phyloP scores from a whole-genome alignment of 108 stramenopile species.

The Epipyxis sp. region DNA sequence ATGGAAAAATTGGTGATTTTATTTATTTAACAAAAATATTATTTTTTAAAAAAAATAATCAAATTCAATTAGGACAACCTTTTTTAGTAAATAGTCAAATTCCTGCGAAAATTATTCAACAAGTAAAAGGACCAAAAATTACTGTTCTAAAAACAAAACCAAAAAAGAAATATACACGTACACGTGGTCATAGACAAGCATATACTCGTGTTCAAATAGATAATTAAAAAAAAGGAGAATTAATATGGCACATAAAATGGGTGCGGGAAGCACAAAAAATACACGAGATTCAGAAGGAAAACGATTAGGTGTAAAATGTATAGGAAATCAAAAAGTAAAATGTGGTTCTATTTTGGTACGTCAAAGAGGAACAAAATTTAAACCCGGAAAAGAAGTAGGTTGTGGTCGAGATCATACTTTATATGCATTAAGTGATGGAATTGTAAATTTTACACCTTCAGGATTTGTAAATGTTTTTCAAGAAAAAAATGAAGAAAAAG shows the following conservation, averaged over 20 bases:
- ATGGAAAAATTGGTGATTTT: conserved; percentile 6
- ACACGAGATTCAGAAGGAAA: background rate
- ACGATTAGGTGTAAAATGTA: conserved; percentile 10
- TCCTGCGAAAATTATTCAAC: conserved; percentile 6
- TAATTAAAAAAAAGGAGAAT: background rate
- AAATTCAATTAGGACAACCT: conserved; percentile 1
- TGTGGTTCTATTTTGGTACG: background rate
- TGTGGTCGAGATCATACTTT: conserved; percentile 9
- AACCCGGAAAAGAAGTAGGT: background rate
- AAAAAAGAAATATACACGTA: conserved; percentile 11
- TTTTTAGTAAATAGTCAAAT: conserved; percentile 11
- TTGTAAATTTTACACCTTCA: background rate
- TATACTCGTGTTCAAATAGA: conserved; percentile 10
- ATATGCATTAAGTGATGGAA: background rate
- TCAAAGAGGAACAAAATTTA: conserved; percentile 13
- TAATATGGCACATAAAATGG: conserved; percentile 10
- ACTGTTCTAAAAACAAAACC: conserved; percentile 1
- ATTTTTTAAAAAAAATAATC: conserved; percentile 7
- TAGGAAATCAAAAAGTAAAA: conserved; percentile 6
- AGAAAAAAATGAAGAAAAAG: conserved; percentile 5
- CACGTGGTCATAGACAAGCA: background rate
- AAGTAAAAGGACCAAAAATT: conserved; percentile 10
- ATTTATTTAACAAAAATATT: conserved; percentile 2
- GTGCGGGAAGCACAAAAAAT: conserved; percentile 13
- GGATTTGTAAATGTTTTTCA: conserved; percentile 2